Conservation (phyloP, 1,284 basidiomycete species). For the Cutaneotrichosporon arboriforme region DNA sequence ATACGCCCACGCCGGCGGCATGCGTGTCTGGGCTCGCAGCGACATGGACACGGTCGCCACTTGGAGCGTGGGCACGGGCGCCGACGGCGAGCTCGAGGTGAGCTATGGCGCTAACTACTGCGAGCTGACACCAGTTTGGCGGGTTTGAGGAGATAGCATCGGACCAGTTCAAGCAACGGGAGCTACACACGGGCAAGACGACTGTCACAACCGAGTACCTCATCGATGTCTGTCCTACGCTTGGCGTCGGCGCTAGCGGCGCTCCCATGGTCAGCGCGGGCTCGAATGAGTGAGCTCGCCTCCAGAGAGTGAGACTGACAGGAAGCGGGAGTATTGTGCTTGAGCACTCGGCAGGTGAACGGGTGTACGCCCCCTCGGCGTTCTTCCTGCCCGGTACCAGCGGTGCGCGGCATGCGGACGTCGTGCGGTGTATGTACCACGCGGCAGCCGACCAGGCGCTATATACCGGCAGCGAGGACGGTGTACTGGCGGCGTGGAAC, state of each 20-base stretch:
- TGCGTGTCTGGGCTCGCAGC: constrained; percentile 46
- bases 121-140: constrained; percentile 22
- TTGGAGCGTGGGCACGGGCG: constrained; percentile 32
- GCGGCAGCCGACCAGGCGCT: constrained; percentile 39
- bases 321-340: constrained; percentile 45
- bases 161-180: constrained; percentile 35
- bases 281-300: constrained; percentile 40
- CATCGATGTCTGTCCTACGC: constrained; percentile 39
- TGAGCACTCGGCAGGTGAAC: constrained; percentile 23
- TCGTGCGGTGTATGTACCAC: constrained; percentile 46
- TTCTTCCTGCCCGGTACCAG: constrained; percentile 36
- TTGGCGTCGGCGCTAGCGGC: constrained; percentile 36
- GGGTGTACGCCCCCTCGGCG: constrained; percentile 34
- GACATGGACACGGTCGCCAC: constrained; percentile 47
- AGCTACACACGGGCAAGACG: constrained; percentile 21
- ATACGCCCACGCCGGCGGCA: constrained; percentile 25
- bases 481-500: constrained; percentile 47
- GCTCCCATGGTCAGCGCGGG: constrained; percentile 41
- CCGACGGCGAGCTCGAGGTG: constrained; percentile 38
- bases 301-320: not conserved
- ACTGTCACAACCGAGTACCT: constrained; percentile 40
- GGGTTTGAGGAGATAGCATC: constrained; percentile 25
- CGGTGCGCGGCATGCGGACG: constrained; percentile 44
- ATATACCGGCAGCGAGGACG: constrained; percentile 49
- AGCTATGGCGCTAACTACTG: constrained; percentile 1